Conservation (phyloP, 306 rosid genomes). For the Erythrophleum fordii region DNA sequence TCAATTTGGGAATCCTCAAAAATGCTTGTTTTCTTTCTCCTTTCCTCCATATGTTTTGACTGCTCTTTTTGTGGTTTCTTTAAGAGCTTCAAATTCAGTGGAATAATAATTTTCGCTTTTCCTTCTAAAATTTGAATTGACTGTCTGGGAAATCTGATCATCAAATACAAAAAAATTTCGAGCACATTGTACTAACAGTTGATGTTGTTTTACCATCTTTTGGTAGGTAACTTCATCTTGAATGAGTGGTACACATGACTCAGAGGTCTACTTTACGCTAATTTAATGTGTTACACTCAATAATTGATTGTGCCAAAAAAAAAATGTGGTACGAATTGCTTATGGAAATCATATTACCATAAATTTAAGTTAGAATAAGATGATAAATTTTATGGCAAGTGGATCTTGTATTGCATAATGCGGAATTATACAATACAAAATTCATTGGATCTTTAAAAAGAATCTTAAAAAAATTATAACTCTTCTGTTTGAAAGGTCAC, state of each 20-base stretch:
- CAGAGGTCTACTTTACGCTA: neutral
- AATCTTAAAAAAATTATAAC: no score
- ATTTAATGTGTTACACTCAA: neutral
- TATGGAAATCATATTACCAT: neutral
- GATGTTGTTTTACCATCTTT: neutral
- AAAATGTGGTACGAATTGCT: no score
- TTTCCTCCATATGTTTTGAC: constrained; percentile 19
- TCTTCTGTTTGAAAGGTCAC: no score
- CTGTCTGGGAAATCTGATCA: constrained; percentile 19
- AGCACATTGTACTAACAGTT: neutral
- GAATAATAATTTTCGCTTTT: constrained; percentile 31
- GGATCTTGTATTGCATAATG: no score
- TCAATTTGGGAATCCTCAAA: constrained; percentile 37
- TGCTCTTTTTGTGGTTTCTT: constrained; percentile 21
- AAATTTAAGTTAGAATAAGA: no score
- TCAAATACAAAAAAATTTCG: neutral
- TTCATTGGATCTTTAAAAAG: no score
- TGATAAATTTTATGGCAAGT: no score
- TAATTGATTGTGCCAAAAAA: neutral
- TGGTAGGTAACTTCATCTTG: neutral
- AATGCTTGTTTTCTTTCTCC: constrained; percentile 19
- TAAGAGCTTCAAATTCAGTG: constrained; percentile 35
- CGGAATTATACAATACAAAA: no score
- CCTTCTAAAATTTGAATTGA: constrained; percentile 24
- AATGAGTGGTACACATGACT: neutral